Conservation (phyloP, 805 yeast genomes). For the Yarrowia keelungensis region DNA sequence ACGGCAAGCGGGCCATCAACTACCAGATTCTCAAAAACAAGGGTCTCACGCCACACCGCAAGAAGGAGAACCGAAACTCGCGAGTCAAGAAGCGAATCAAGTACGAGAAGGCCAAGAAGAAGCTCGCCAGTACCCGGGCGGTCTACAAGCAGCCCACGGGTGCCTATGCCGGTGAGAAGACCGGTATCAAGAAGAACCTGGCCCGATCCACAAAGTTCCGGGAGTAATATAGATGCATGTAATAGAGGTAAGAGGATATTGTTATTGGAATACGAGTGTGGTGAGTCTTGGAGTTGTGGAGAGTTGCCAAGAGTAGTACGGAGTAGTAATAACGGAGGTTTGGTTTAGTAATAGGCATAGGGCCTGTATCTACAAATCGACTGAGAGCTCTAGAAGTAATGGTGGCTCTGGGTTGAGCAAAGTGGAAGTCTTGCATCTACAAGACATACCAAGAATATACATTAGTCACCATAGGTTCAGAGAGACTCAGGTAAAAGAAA, state of each 20-base stretch:
- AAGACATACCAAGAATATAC: too few species aligned
- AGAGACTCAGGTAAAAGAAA: too few species aligned
- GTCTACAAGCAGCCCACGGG: slow-evolving; percentile 80
- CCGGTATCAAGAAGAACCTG: slow-evolving; percentile 95
- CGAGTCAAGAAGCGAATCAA: slow-evolving; percentile 98
- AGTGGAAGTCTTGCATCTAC: too few species aligned
- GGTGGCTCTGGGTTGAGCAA: too few species aligned
- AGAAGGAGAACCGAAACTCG: slow-evolving; percentile 92
- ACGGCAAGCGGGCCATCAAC: slow-evolving; percentile 93
- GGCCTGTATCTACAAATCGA: too few species aligned
- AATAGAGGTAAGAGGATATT: neutral
- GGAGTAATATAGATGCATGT: slow-evolving; percentile 27
- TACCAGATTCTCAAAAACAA: slow-evolving; percentile 95
- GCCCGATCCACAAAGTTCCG: slow-evolving; percentile 83
- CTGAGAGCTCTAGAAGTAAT: too few species aligned
- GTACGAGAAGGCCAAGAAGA: slow-evolving; percentile 94
- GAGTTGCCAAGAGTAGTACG: too few species aligned
- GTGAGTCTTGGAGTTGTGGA: too few species aligned
- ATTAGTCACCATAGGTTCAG: too few species aligned
- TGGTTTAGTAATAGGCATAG: too few species aligned
- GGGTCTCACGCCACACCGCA: slow-evolving; percentile 91
- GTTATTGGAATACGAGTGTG: too few species aligned
- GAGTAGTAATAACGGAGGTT: too few species aligned
- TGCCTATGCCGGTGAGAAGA: slow-evolving; percentile 90
- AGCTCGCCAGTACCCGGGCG: slow-evolving; percentile 85